These are phyloP conservation scores for Lichtheimia corymbifera DNA, from an alignment of 371 early-diverging fungal species.

Conservation along the genomic window DNA sequence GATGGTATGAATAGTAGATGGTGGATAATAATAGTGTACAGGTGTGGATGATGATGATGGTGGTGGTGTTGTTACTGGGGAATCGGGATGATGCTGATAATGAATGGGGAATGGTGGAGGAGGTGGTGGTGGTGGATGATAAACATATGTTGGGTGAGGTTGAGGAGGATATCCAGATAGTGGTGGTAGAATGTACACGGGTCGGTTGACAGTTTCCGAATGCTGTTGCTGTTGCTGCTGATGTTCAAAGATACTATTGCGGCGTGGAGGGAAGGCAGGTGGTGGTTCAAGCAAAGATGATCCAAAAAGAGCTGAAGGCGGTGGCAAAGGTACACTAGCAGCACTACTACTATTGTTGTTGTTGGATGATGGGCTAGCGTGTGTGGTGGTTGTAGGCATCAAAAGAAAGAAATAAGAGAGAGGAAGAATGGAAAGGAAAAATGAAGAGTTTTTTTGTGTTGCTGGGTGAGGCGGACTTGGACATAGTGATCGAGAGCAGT, in stretches of 20 bases:
- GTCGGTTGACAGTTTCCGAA: constrained; percentile 13
- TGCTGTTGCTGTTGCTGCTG: constrained; percentile 1
- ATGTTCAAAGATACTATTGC: background rate
- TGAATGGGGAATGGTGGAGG: constrained; percentile 5
- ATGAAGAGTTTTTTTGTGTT: background rate
- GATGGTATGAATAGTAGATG: too few species aligned
- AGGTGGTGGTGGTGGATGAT: constrained; percentile 13
- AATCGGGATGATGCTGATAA: constrained; percentile 1
- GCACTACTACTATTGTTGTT: background rate
- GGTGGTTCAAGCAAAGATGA: constrained; percentile 12
- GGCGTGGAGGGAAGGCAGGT: background rate
- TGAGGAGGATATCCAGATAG: constrained; percentile 39
- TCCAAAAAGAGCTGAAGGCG: constrained; percentile 29
- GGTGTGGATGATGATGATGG: constrained; percentile 2
- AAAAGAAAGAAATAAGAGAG: constrained; percentile 9
- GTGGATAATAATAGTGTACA: too few species aligned
- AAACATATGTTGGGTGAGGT: constrained; percentile 12
- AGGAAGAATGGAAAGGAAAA: constrained; percentile 2
- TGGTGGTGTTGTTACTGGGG: constrained; percentile 10
- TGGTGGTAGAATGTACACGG: constrained; percentile 42
- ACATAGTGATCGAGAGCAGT: too few species aligned
- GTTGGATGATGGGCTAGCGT: constrained; percentile 3
- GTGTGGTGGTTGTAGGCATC: background rate
- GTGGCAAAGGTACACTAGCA: constrained; percentile 19
- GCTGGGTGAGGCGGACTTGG: background rate